phyloP scores from a whole-genome alignment of 2,329 filamentous ascomycete species.

The Aaosphaeria pasadenensis region DNA sequence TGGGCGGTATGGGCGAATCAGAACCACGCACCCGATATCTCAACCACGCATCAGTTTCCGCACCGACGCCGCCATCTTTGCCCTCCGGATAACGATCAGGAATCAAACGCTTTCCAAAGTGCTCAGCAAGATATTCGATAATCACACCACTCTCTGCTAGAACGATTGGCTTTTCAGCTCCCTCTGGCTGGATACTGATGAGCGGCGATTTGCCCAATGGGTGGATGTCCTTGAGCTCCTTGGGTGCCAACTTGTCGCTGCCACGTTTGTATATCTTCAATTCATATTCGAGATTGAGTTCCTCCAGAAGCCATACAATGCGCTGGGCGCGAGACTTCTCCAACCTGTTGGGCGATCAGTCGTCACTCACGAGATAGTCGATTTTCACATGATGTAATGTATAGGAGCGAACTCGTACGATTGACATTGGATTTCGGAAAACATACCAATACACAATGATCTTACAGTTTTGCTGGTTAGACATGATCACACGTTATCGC shows the following conservation, averaged over 20 bases:
- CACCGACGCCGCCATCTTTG: constrained; percentile 54
- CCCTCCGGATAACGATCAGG: constrained; percentile 53
- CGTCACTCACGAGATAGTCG: background rate
- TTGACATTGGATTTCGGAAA: too few relatives aligned
- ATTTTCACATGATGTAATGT: too few relatives aligned
- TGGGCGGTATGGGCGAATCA: background rate
- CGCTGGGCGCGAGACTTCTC: constrained; percentile 79
- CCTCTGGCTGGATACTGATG: constrained; percentile 59
- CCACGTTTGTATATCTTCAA: constrained; percentile 74
- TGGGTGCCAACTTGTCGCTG: constrained; percentile 65
- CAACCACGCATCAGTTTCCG: constrained; percentile 59
- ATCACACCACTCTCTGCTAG: constrained; percentile 82
- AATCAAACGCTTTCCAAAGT: constrained; percentile 54
- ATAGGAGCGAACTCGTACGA: too few relatives aligned
- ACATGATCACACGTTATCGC: background rate
- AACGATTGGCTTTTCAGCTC: constrained; percentile 52
- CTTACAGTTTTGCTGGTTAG: constrained; percentile 30
- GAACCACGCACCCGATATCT: constrained; percentile 45
- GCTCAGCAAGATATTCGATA: constrained; percentile 75
- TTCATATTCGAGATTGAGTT: constrained; percentile 75
- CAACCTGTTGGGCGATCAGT: constrained; percentile 58
- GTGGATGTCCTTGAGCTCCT: constrained; percentile 73
- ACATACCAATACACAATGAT: constrained; percentile 36
- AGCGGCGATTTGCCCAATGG: constrained; percentile 85
- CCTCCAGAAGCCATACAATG: constrained; percentile 82